These are phyloP conservation scores for Mortierella sp. DNA, from an alignment of 371 early-diverging fungal species.

Conservation along the genomic window DNA sequence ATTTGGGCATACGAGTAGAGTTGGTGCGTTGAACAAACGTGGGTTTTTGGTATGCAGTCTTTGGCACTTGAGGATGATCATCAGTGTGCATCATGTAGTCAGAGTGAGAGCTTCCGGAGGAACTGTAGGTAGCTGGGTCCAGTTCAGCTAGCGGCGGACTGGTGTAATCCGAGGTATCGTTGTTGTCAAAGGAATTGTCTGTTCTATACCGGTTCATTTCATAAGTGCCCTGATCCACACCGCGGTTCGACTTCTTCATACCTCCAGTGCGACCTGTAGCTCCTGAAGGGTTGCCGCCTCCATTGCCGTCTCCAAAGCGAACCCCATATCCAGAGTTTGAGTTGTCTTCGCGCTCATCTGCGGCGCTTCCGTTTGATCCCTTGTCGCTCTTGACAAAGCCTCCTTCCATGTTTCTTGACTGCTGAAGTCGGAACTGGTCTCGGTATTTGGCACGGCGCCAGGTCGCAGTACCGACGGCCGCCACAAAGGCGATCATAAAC, in stretches of 20 bases:
- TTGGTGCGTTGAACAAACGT: conserved; percentile 25
- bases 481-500: conserved; percentile 33
- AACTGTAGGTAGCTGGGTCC: conserved; percentile 23
- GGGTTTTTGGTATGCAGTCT: conserved; percentile 19
- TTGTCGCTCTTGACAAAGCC: conserved; percentile 14
- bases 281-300: neutral
- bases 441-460: conserved; percentile 42
- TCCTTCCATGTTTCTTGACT: conserved; percentile 21
- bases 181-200: conserved; percentile 8
- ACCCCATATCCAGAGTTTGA: conserved; percentile 16
- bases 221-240: conserved; percentile 7
- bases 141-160: conserved; percentile 39
- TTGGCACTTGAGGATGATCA: conserved; percentile 23
- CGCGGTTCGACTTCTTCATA: conserved; percentile 30
- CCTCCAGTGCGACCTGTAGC: conserved; percentile 41
- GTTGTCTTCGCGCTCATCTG: conserved; percentile 33
- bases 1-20: conserved; percentile 41
- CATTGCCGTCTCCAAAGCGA: conserved; percentile 37
- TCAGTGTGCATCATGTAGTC: conserved; percentile 41
- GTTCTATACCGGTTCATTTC: conserved; percentile 44
- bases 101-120: conserved; percentile 37
- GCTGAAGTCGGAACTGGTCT: conserved; percentile 38
- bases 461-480: conserved; percentile 31
- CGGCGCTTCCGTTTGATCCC: conserved; percentile 38
- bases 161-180: conserved; percentile 39